These are phyloP conservation scores for Golubevia sp. DNA, from an alignment of 1,284 basidiomycete genomes.

Conservation along the genomic window DNA sequence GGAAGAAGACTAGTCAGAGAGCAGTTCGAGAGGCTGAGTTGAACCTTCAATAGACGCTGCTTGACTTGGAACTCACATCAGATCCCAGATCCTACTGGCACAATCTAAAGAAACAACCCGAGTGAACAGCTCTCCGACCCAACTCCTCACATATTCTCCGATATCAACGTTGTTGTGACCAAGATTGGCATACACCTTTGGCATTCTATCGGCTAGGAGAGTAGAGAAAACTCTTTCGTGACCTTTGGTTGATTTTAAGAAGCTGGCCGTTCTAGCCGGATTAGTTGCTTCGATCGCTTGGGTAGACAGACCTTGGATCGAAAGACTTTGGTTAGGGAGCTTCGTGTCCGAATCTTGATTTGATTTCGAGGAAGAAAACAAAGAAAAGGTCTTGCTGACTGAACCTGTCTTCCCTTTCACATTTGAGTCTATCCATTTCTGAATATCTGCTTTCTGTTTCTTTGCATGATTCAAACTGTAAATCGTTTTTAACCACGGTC, in stretches of 20 bases:
- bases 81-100: background rate
- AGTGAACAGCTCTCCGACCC: background rate
- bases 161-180: background rate
- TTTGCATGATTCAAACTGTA: conserved; percentile 24
- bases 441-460: too few relatives aligned
- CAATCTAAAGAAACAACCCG: background rate
- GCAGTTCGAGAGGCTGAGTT: too few relatives aligned
- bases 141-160: background rate
- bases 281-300: background rate
- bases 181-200: conserved; percentile 22
- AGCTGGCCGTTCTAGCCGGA: background rate
- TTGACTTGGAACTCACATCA: background rate
- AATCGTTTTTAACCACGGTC: conserved; percentile 45
- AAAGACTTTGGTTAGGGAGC: background rate
- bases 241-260: conserved; percentile 6
- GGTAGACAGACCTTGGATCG: background rate
- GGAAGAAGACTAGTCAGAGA: background rate
- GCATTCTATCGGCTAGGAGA: conserved; percentile 49
- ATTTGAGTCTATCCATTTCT: too few relatives aligned
- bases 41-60: background rate
- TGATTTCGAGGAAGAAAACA: background rate
- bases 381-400: too few relatives aligned
- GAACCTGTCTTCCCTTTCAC: too few relatives aligned
- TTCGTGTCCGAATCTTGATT: background rate
- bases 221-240: conserved; percentile 53